Percentiles rank a stretch among this genome's conserved stretches.
Evolutionary conservation across 2,329 filamentous ascomycete species (phyloP).

Genomic region (Hymenoscyphus scutula): DNA sequence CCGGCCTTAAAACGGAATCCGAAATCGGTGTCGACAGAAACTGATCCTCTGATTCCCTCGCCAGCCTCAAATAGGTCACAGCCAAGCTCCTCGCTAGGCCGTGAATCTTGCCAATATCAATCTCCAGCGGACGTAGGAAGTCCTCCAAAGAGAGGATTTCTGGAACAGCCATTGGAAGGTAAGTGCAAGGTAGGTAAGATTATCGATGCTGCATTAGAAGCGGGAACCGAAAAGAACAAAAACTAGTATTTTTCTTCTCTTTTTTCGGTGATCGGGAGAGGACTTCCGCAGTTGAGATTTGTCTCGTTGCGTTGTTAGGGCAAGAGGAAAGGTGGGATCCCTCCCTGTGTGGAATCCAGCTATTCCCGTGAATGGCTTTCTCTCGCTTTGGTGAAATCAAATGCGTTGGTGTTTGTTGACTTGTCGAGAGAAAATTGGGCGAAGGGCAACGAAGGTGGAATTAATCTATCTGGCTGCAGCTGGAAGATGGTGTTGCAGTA

Average conservation of each 20-base stretch:
- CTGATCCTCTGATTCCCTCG: constrained; percentile 52
- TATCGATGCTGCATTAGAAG: background rate
- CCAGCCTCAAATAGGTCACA: constrained; percentile 48
- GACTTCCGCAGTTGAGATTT: background rate
- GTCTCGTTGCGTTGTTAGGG: background rate
- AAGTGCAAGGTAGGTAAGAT: background rate
- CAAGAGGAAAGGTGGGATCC: constrained; percentile 2
- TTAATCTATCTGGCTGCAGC: background rate
- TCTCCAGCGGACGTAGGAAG: constrained; percentile 51
- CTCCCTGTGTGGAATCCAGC: background rate
- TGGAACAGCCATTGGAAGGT: background rate
- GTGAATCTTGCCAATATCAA: constrained; percentile 47
- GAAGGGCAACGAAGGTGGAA: background rate
- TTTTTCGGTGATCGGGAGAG: constrained; percentile 1
- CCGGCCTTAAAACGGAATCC: constrained; percentile 55
- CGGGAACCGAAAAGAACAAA: background rate
- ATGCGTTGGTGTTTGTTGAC: background rate
- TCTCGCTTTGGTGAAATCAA: background rate
- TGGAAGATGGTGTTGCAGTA: background rate
- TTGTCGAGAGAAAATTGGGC: background rate
- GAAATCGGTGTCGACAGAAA: constrained; percentile 62
- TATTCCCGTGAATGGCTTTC: background rate
- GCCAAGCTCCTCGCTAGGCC: constrained; percentile 48
- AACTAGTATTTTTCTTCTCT: constrained; percentile 16
- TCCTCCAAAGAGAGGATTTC: constrained; percentile 32